Evolutionary conservation across 106 monocot species (phyloP), one percentile per base, ranked within the genome.

Genomic region (Dactylorhiza incarnata): DNA sequence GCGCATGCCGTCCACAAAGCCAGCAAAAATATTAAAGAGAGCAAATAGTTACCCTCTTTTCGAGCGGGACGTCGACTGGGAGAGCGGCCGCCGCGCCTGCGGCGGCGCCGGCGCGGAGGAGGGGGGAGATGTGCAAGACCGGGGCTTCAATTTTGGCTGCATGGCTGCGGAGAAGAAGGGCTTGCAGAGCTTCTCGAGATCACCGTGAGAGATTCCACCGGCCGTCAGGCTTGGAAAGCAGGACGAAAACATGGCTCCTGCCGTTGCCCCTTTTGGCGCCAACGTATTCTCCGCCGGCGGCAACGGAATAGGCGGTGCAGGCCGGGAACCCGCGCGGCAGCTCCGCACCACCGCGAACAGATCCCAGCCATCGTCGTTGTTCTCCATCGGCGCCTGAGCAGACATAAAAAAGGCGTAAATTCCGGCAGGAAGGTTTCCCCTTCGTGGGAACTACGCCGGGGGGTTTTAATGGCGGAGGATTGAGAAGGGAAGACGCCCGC

Each of bases 311-410:
- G 7, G 61, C 70, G 74, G 23, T 48, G 63, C 52, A 23, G 76
- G 8, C 52, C 71, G 2, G 20, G 52, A 49, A 24, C 47, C 24
- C 12, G 55, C 29, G 53, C 68, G n/a, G 79, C 90, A 87, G 63
- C 90, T 78, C 48, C 89, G 71, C 24, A 90, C 89, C 49, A 90
- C 86, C 24, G 89, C 89, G 29, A 81, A 68, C 45, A 89, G 81
- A 74, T 89, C 89, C 89, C 89, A 89, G 72, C 73, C 73, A 25
- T 79, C 79, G 47, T 83, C 84, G 54, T 66, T 76, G 14, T 13
- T 73, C 15, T 69, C 69, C 86, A 86, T 86, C 72, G 76, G 74
- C 71, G 25, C 55, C 72, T 71, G 54, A 16, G 55, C 44, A 24
- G 15, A 77, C 72, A 49, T 44, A 66, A n/a, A n/a, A n/a, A n/a